Evolutionary conservation across 805 yeast species (phyloP).

Genomic region (Ogataea minuta): DNA sequence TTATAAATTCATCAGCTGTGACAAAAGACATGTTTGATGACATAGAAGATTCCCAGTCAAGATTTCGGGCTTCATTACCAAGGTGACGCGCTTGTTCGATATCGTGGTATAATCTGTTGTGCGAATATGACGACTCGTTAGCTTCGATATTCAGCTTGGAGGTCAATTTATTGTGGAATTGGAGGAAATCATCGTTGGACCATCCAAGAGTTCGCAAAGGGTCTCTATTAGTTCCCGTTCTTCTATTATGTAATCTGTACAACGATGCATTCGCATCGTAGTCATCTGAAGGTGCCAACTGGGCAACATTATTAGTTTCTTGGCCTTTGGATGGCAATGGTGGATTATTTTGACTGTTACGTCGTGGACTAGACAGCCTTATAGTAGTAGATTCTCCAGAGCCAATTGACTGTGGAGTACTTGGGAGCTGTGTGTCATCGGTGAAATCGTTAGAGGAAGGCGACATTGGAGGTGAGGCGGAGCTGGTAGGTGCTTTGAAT

Average conservation of each 20-base stretch:
- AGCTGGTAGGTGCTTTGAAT: background rate
- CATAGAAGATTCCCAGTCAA: constrained; percentile 1
- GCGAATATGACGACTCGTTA: constrained; percentile 6
- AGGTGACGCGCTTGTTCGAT: constrained; percentile 15
- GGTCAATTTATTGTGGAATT: constrained; percentile 14
- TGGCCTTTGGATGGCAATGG: no score
- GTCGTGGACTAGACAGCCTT: no score
- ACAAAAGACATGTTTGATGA: constrained; percentile 23
- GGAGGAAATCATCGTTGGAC: constrained; percentile 20
- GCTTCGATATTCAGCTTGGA: background rate
- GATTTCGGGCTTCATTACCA: constrained; percentile 4
- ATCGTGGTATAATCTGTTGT: constrained; percentile 11
- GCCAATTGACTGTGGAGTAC: background rate
- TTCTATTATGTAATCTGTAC: background rate
- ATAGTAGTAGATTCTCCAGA: background rate
- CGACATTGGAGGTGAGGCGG: background rate
- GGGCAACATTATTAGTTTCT: background rate
- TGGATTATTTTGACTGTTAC: no score
- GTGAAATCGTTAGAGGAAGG: background rate
- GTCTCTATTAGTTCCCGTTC: constrained; percentile 2
- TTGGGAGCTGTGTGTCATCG: background rate
- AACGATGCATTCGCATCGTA: background rate
- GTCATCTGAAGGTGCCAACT: background rate
- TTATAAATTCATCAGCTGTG: constrained; percentile 23
- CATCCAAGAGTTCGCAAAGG: constrained; percentile 15